Conservation (phyloP, 495 filamentous ascomycete species). For the Penicillium chermesinum region DNA sequence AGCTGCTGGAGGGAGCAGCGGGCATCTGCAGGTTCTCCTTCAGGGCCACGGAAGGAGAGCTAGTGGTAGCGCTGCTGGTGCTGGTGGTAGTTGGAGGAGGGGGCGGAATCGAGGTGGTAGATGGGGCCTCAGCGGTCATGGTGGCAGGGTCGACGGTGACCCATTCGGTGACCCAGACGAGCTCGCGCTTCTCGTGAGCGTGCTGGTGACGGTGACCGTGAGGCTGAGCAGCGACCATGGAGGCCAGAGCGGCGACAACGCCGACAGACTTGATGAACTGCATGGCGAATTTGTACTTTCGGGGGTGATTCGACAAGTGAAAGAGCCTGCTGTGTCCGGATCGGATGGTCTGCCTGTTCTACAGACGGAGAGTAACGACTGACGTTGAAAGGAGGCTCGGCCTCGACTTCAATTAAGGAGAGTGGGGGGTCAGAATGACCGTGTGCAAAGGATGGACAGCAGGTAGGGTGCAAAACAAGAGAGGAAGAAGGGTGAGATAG, state of each 20-base stretch:
- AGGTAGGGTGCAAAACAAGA: not conserved
- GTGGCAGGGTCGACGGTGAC: constrained; percentile 1
- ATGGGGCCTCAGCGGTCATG: not conserved
- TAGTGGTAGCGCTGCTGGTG: constrained; percentile 1
- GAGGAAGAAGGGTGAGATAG: not conserved
- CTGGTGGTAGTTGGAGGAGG: not conserved
- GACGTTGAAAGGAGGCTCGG: constrained; percentile 5
- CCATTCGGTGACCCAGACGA: not conserved
- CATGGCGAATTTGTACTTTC: constrained; percentile 24
- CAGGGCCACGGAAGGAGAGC: too few species aligned
- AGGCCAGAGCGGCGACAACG: constrained; percentile 13
- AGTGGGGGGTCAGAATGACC: not conserved
- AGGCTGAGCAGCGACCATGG: constrained; percentile 12
- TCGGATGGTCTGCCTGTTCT: constrained; percentile 1
- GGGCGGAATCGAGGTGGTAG: not conserved
- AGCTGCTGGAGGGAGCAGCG: constrained; percentile 5
- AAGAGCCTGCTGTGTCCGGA: not conserved
- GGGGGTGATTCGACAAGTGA: not conserved
- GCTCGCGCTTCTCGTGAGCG: constrained; percentile 4
- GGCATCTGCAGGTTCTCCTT: too few species aligned
- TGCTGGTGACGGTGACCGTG: constrained; percentile 4
- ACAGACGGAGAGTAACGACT: constrained; percentile 8
- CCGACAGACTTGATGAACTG: constrained; percentile 16
- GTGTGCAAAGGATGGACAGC: constrained; percentile 4
- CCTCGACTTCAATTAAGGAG: constrained; percentile 4